Evolutionary conservation across 2,329 filamentous ascomycete genomes (phyloP).

Genomic region (Arthroderma sp.): DNA sequence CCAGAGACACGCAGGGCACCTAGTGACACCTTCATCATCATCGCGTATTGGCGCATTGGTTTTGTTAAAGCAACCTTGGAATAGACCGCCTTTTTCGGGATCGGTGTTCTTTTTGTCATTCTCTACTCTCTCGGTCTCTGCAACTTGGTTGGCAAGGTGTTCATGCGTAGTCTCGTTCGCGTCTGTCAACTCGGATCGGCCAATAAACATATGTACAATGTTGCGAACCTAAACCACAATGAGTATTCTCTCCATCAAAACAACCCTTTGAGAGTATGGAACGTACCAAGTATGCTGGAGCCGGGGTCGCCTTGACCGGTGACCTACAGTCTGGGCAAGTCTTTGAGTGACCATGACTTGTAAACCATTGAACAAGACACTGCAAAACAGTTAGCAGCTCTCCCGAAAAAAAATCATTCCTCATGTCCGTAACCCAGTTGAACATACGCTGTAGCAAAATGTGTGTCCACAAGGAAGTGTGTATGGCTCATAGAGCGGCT

Average conservation of each 20-base stretch:
- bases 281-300: conserved; percentile 52
- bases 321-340: conserved; percentile 58
- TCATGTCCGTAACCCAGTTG: not conserved
- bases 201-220: conserved; percentile 51
- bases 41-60: conserved; percentile 40
- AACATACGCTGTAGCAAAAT: conserved; percentile 54
- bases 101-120: conserved; percentile 46
- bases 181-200: conserved; percentile 48
- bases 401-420: not conserved
- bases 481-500: conserved; percentile 57
- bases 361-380: conserved; percentile 48
- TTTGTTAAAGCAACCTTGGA: conserved; percentile 47
- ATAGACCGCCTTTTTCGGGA: conserved; percentile 44
- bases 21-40: conserved; percentile 47
- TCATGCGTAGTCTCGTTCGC: conserved; percentile 52
- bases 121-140: conserved; percentile 49
- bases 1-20: conserved; percentile 51
- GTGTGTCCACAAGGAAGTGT: conserved; percentile 58
- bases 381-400: conserved; percentile 19
- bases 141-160: conserved; percentile 45
- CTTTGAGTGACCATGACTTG: conserved; percentile 44
- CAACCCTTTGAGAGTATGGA: not conserved
- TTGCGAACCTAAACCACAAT: conserved; percentile 43
- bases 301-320: conserved; percentile 46
- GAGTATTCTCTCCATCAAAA: not conserved